A percentile compares a stretch with the other conserved stretches of the same genome.
phyloP scores from a whole-genome alignment of 495 filamentous ascomycete genomes.

The Penicillium ochrochloron region DNA sequence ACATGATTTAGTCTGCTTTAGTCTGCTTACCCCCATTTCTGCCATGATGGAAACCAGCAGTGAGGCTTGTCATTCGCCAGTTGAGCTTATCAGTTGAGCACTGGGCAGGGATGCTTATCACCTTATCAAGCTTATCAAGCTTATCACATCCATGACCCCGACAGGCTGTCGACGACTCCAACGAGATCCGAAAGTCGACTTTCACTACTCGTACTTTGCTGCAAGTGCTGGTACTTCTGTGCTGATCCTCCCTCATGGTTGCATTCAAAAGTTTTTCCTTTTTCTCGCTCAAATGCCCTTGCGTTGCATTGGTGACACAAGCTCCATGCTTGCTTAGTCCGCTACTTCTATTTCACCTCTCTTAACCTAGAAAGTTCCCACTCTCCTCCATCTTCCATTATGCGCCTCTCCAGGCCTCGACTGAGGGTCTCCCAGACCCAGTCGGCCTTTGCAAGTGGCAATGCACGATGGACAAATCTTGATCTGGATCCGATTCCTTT shows the following conservation, averaged over 20 bases:
- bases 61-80: constrained; percentile 9
- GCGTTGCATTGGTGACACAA: constrained; percentile 1
- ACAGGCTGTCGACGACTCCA: neutral
- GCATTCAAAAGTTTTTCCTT: neutral
- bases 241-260: constrained; percentile 1
- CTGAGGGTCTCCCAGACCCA: constrained; percentile 40
- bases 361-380: neutral
- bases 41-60: neutral
- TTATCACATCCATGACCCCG: neutral
- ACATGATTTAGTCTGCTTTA: neutral
- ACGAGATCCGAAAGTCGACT: neutral
- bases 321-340: constrained; percentile 7
- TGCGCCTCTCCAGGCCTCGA: constrained; percentile 35
- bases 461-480: constrained; percentile 47
- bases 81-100: constrained; percentile 9
- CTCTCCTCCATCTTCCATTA: constrained; percentile 13
- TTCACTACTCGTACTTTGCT: neutral
- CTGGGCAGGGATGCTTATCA: constrained; percentile 14
- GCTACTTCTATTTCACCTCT: neutral
- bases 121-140: neutral
- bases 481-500: constrained; percentile 53
- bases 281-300: neutral
- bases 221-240: neutral
- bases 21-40: constrained; percentile 1
- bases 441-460: constrained; percentile 47